Base-by-base conservation (phyloP, 129 eudicot species). In the Lonicera japonica region DNA sequence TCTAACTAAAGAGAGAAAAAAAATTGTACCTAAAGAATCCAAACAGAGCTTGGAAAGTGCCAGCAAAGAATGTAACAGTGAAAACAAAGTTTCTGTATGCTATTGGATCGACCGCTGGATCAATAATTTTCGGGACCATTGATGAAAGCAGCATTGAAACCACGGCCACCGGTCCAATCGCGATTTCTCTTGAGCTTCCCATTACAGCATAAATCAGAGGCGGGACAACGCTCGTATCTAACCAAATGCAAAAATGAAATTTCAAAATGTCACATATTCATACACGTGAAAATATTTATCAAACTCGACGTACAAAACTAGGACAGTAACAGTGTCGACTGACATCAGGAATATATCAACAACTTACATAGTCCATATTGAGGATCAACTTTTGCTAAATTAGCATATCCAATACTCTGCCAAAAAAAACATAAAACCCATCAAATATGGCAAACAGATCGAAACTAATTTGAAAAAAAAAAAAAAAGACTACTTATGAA, bases 101-200 rank as follows among this genome's bases (percentile, higher is more conserved):
- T 21, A 57, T 43, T 0, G 86, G 88, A 78, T 80, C 73, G 36
- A 60, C 77, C 4, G 47, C 23, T 0, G 95, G 91, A 57, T 84
- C 87, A 25, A 71, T 85, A 7, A 78, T 17, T 56, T 76, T 75
- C 21, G 65, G 63, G 46, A 81, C 19, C 72, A 74, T 66, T 21
- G 87, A 57, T 5, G 83, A 75, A 8, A 80, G 56, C 9, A 87
- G 78, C 43, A 87, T 20, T 0, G 95, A 87, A n/a, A 81, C 91
- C 60, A 87, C 91, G 39, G 95, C 88, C 22, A 87, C 91, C 1
- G 88, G 90, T 20, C 95, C 95, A 38, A 87, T 78, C 25, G 91
- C 95, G 15, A 87, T 23, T 47, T 87, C 95, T 61, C 77, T 67
- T 20, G 95, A 87, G 46, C 83, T 83, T 48, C 95, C 95, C 90